These are phyloP conservation scores for Cordyceps farinosa DNA, from an alignment of 2,329 filamentous ascomycete genomes.

Conservation along the genomic window DNA sequence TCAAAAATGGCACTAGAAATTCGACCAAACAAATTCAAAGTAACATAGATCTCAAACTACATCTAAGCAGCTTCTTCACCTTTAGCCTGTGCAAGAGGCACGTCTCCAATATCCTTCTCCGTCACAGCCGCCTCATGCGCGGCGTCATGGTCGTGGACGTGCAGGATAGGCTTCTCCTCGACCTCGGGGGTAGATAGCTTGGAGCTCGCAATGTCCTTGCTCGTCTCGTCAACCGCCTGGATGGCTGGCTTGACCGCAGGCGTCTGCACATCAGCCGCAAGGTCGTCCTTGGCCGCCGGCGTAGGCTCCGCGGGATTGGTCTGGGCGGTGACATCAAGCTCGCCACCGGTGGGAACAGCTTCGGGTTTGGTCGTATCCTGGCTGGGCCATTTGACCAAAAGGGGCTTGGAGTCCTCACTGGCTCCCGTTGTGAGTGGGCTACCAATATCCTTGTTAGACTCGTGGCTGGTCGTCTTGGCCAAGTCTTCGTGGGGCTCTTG, in stretches of 20 bases:
- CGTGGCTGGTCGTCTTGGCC: neutral
- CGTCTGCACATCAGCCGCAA: neutral
- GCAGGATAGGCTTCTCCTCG: neutral
- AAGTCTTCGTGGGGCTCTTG: neutral
- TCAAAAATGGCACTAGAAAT: neutral
- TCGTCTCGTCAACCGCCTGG: neutral
- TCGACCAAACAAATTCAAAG: neutral
- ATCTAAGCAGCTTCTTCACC: neutral
- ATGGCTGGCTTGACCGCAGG: conserved; percentile 3
- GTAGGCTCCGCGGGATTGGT: conserved; percentile 6
- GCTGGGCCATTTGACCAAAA: neutral
- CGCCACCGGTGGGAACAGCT: neutral
- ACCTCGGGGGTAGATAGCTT: neutral
- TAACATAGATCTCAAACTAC: neutral
- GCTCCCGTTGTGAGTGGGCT: neutral
- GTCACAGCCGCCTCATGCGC: neutral
- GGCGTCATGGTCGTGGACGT: neutral
- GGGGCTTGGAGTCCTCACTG: neutral
- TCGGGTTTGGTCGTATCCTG: neutral
- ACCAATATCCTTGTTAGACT: neutral
- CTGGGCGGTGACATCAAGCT: neutral
- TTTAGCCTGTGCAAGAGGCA: conserved; percentile 1
- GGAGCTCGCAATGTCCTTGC: neutral
- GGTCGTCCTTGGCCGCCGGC: neutral
- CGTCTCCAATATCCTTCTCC: conserved; percentile 14